Base-by-base conservation (phyloP, 768 basidiomycete species). In the Naganishia vishniacii region DNA sequence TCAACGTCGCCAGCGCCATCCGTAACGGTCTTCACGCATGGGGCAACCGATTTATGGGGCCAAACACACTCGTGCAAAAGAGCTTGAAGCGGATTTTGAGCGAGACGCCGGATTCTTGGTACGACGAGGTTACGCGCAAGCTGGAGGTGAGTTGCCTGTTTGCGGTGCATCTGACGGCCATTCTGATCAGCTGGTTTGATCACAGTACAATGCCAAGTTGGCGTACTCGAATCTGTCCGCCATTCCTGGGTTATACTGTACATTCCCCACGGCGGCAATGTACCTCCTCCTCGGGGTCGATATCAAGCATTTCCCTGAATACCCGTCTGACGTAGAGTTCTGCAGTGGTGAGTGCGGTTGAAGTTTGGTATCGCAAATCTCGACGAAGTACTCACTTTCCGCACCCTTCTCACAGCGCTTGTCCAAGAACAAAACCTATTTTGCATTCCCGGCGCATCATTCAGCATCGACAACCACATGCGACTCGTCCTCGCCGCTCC, bases 1-100 rank as follows among this genome's bases (percentile, higher is more conserved):
- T 72, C 5, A 63, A 68, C 18, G 70, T 77, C 1, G 73, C 77
- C 12, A 44, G 32, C 6, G 68, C 69, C 0, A 65, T 78, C 25
- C 69, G 71, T 28, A 64, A 53, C 1, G 77, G 73, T 1, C 67
- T 79, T 12, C 68, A 64, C 15, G 68, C 71, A 7, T 76, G 71
- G 71, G 71, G 71, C 0, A 77, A 77, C 65, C 64, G 76, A 12
- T 72, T 77, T 66, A 73, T 78, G 65, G 78, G 77, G 3, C 78
- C 78, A 5, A 72, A 67, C 68, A 70, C 69, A 37, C 23, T 74
- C 16, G 61, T 69, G 3, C 75, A 76, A 62, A 69, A 68, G 16
- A 71, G 73, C 15, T 62, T 76, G 25, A 73, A 73, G 4, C 69
- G 61, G 34, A 73, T 76, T 25, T 49, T 76, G 15, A 31, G 32